Percentiles rank a stretch among this genome's conserved stretches.
These are phyloP conservation scores for Tinospora cordifolia DNA, from an alignment of 164 flowering plant species.

Conservation along the genomic window DNA sequence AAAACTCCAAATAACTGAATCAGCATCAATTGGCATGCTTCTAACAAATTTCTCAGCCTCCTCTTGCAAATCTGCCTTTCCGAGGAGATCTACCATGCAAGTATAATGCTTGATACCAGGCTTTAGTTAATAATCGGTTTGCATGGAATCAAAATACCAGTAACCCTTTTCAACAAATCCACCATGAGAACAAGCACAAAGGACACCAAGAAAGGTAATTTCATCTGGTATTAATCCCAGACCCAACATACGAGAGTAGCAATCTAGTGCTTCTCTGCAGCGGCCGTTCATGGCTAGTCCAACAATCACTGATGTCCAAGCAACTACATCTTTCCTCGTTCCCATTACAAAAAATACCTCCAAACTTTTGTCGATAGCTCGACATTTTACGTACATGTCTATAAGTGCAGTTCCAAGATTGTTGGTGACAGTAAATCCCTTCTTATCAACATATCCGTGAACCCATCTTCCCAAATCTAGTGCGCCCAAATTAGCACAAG, in stretches of 20 bases:
- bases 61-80: too few relatives aligned
- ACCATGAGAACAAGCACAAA: too few relatives aligned
- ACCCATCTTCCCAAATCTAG: constrained; percentile 18
- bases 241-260: not conserved
- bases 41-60: too few relatives aligned
- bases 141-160: too few relatives aligned
- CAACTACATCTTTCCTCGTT: constrained; percentile 10
- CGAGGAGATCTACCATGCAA: too few relatives aligned
- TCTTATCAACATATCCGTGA: constrained; percentile 13
- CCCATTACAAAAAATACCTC: constrained; percentile 10
- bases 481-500: constrained; percentile 16
- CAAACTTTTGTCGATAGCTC: constrained; percentile 14
- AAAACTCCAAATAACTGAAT: too few relatives aligned
- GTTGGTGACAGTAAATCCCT: not conserved
- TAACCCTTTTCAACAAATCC: too few relatives aligned
- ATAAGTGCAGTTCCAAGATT: constrained; percentile 26
- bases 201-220: constrained; percentile 11
- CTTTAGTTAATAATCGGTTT: too few relatives aligned
- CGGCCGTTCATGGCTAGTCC: constrained; percentile 18
- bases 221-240: constrained; percentile 11
- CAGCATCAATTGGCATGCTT: too few relatives aligned
- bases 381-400: constrained; percentile 45
- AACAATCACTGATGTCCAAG: constrained; percentile 16
- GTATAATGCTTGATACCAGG: too few relatives aligned
- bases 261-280: constrained; percentile 14